A percentile compares a stretch with the other conserved stretches of the same genome.
Evolutionary conservation across 805 yeast species (phyloP).

Genomic region (Metschnikowia cerradonensis): DNA sequence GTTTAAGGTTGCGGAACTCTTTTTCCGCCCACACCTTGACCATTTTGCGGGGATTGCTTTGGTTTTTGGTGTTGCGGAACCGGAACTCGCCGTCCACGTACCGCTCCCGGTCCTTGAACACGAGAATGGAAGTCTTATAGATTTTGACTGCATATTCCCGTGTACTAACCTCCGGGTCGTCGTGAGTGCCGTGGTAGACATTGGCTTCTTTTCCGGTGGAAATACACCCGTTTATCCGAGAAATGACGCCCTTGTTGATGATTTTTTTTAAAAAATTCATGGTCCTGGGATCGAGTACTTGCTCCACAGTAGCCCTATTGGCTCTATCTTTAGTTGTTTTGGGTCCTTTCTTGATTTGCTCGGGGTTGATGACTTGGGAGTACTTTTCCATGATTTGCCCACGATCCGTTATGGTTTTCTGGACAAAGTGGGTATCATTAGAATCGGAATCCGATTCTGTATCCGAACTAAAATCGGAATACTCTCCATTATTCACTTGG

Average conservation of each 20-base stretch:
- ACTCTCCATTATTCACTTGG: not conserved
- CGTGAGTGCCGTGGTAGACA: conserved; percentile 74
- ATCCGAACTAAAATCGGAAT: not conserved
- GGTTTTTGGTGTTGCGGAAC: conserved; percentile 77
- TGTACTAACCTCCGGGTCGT: conserved; percentile 36
- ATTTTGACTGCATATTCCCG: conserved; percentile 85
- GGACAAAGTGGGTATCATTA: not conserved
- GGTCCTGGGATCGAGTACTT: conserved; percentile 93
- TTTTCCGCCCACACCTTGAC: conserved; percentile 98
- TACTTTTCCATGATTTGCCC: conserved; percentile 56
- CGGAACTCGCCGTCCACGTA: conserved; percentile 96
- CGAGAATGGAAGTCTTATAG: conserved; percentile 91
- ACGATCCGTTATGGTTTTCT: conserved; percentile 32
- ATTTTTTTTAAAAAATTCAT: conserved; percentile 75
- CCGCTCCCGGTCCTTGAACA: conserved; percentile 94
- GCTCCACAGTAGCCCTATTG: conserved; percentile 94
- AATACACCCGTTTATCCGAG: conserved; percentile 87
- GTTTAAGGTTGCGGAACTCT: conserved; percentile 87
- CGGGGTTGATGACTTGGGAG: conserved; percentile 61
- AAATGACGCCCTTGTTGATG: conserved; percentile 77
- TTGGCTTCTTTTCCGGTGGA: conserved; percentile 99
- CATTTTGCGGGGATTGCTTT: conserved; percentile 95
- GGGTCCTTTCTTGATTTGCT: conserved; percentile 53
- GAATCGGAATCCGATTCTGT: not conserved
- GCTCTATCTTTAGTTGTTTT: conserved; percentile 75